A percentile compares a stretch with the other conserved stretches of the same genome.
These are phyloP conservation scores for Gynostemma pentaphyllum DNA, from an alignment of 306 rosid genomes.

Conservation along the genomic window DNA sequence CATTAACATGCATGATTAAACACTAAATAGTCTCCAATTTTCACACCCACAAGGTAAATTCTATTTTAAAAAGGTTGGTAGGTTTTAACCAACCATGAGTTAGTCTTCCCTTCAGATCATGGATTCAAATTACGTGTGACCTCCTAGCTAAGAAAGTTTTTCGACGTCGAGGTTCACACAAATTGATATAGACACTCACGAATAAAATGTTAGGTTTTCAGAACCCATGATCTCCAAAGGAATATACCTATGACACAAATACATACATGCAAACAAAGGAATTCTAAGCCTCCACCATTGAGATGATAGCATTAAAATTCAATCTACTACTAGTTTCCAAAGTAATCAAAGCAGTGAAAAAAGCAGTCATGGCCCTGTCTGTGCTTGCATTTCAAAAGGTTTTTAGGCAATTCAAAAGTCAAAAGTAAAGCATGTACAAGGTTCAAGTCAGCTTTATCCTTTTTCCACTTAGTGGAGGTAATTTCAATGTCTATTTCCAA, in stretches of 20 bases:
- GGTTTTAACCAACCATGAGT: too few species aligned
- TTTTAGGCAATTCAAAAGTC: background rate
- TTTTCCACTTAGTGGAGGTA: conserved; percentile 7
- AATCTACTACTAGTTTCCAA: background rate
- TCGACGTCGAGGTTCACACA: too few species aligned
- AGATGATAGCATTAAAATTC: conserved; percentile 2
- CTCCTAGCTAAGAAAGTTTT: too few species aligned
- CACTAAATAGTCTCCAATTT: too few species aligned
- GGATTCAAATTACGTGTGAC: too few species aligned
- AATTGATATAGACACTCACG: too few species aligned
- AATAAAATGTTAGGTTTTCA: too few species aligned
- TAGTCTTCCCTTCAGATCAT: too few species aligned
- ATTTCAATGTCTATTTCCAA: conserved; percentile 6
- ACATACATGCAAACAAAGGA: background rate
- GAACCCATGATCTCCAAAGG: background rate
- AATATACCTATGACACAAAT: background rate
- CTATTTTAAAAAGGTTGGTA: too few species aligned
- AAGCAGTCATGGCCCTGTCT: background rate
- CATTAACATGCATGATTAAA: too few species aligned
- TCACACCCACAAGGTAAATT: too few species aligned
- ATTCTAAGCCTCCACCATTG: background rate
- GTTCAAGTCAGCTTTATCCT: background rate
- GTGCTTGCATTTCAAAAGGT: background rate
- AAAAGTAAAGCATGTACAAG: conserved; percentile 1
- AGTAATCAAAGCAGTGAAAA: background rate